Base-by-base conservation (phyloP, 108 stramenopile genomes). In the Discostella stelligeroides region DNA sequence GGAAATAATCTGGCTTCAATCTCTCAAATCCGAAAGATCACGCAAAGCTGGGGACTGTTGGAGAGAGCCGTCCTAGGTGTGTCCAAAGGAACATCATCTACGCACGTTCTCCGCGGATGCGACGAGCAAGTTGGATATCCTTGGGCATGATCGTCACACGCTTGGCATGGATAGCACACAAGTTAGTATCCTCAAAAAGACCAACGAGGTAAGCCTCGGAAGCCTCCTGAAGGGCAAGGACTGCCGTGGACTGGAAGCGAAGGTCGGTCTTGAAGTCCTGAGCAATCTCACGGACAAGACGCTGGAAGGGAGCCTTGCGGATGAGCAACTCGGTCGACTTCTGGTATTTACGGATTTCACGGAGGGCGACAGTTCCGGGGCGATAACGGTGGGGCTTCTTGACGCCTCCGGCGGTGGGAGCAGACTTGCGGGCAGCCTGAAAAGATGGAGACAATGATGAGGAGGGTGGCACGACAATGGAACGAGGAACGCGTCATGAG, bases 71-170 rank as follows among this genome's bases (percentile, higher is more conserved):
- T 24, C n/a, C 24, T 10, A 46, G 45, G n/a, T 10, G 18, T 24
- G 12, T n/a, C n/a, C n/a, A n/a, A n/a, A n/a, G n/a, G n/a, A 37
- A 1, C 23, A 23, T 30, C 9, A 15, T 39, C 73, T 78, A 82
- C 39, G 76, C 74, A 34, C 81, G 76, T 65, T 82, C 81, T 11
- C 81, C 81, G 66, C 81, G 81, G 61, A 82, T 82, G 60, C 81
- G 81, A 67, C 81, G 81, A 43, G 81, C 79, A 37, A 80, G 73
- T 78, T 95, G 96, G 47, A 98, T 96, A 81, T 98, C 98, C 85
- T 96, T 97, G 45, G 96, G 94, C 97, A 98, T 97, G 86, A 98
- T 98, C 20, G 98, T 98, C 20, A 98, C 96, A 86, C 98, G 96
- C 85, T 96, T 96, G 37, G 95, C 98, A 82, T 98, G 98, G 73